A percentile compares a stretch with the other conserved stretches of the same genome.
These are phyloP conservation scores for Colletotrichum musicola DNA, from an alignment of 2,329 filamentous ascomycete genomes.

Conservation along the genomic window DNA sequence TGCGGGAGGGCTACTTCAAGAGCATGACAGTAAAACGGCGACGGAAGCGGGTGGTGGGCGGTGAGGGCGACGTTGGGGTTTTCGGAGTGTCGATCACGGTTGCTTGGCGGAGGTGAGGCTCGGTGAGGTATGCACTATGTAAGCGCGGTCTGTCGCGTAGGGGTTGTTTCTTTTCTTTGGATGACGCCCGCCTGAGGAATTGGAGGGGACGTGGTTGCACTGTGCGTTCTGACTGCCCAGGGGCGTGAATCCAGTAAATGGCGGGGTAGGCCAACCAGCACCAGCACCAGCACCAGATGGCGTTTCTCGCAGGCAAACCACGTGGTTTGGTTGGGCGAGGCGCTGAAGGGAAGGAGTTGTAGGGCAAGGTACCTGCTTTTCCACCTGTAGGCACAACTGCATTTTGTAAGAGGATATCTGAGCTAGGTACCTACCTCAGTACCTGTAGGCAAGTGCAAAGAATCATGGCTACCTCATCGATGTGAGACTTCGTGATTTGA, in stretches of 20 bases:
- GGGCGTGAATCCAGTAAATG: constrained; percentile 39
- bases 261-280: constrained; percentile 37
- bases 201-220: constrained; percentile 36
- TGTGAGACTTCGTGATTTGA: neutral
- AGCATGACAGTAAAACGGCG: constrained; percentile 19
- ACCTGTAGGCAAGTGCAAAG: neutral
- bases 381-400: too few relatives aligned
- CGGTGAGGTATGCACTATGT: constrained; percentile 37
- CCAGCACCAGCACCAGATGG: neutral
- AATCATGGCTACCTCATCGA: neutral
- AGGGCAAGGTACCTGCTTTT: neutral
- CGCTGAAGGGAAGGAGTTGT: neutral
- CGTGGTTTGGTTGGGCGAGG: constrained; percentile 29
- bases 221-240: constrained; percentile 29
- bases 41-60: neutral
- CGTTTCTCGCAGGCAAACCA: constrained; percentile 34
- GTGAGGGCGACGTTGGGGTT: constrained; percentile 19
- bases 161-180: constrained; percentile 38
- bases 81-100: constrained; percentile 22
- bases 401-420: too few relatives aligned
- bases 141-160: constrained; percentile 35
- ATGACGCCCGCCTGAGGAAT: constrained; percentile 11
- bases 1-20: constrained; percentile 20
- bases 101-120: neutral
- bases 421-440: neutral